phyloP scores from a whole-genome alignment of 2,329 filamentous ascomycete species.

The Didymella exigua region DNA sequence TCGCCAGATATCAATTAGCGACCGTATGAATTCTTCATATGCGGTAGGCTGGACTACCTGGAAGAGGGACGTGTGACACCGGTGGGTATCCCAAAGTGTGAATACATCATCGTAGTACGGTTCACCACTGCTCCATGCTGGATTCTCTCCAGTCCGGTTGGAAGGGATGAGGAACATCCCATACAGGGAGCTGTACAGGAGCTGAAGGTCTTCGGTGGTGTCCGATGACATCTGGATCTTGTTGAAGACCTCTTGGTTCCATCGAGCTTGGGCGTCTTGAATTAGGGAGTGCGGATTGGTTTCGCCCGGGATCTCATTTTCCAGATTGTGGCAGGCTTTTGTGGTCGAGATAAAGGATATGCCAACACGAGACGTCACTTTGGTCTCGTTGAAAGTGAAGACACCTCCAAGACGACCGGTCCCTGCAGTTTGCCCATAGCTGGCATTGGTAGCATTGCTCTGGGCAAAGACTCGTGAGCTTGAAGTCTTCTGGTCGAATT shows the following conservation, averaged over 20 bases:
- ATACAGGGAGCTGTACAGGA: neutral
- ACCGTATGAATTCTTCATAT: constrained; percentile 70
- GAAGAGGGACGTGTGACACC: constrained; percentile 66
- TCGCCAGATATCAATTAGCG: constrained; percentile 71
- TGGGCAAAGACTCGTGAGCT: neutral
- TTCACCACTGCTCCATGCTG: neutral
- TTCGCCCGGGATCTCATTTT: constrained; percentile 20
- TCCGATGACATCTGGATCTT: constrained; percentile 36
- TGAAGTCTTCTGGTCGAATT: neutral
- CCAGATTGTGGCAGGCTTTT: neutral
- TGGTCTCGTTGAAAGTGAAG: neutral
- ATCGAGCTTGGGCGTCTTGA: constrained; percentile 56
- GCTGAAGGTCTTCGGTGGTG: neutral
- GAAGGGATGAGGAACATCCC: neutral
- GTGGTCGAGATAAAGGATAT: neutral
- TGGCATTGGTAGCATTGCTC: neutral
- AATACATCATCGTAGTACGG: neutral
- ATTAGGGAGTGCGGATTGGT: constrained; percentile 55
- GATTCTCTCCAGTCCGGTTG: neutral
- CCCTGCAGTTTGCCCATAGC: neutral
- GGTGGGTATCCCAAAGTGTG: neutral
- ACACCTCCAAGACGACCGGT: neutral
- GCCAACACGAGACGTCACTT: neutral
- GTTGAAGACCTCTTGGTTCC: constrained; percentile 67
- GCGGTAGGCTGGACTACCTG: constrained; percentile 68